Conservation (phyloP, 2,329 filamentous ascomycete genomes). For the Ophiocordyceps robertsii region DNA sequence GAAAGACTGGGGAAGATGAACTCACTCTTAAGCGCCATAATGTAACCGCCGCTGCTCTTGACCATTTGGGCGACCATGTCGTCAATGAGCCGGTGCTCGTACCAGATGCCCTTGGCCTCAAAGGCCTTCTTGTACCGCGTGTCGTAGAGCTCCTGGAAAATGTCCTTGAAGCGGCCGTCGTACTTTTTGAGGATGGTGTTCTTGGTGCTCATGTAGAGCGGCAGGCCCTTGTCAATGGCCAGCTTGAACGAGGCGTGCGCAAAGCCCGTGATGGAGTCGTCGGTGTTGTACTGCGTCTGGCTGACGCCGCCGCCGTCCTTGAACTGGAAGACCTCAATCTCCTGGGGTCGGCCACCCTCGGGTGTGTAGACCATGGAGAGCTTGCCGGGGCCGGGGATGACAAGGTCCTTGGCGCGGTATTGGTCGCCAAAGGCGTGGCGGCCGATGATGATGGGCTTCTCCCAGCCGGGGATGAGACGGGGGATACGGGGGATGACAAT, state of each 20-base stretch:
- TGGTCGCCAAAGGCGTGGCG: slow-evolving; percentile 98
- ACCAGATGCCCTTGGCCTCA: slow-evolving; percentile 90
- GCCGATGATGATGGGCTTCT: slow-evolving; percentile 97
- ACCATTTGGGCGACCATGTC: slow-evolving; percentile 99
- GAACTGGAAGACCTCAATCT: slow-evolving; percentile 85
- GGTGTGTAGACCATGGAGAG: slow-evolving; percentile 94
- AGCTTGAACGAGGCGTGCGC: slow-evolving; percentile 96
- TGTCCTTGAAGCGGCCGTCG: slow-evolving; percentile 97
- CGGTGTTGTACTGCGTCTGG: slow-evolving; percentile 96
- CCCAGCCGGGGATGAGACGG: slow-evolving; percentile 90
- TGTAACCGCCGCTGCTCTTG: slow-evolving; percentile 91
- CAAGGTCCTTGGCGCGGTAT: slow-evolving; percentile 89
- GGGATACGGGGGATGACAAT: slow-evolving; percentile 93
- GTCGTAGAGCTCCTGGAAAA: slow-evolving; percentile 96
- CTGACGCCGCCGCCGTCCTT: slow-evolving; percentile 74
- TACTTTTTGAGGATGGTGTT: slow-evolving; percentile 99
- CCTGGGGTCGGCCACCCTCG: slow-evolving; percentile 64
- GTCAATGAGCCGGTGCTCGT: slow-evolving; percentile 97
- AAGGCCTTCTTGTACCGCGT: slow-evolving; percentile 76
- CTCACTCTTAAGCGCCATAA: slow-evolving; percentile 97
- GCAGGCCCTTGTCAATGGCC: slow-evolving; percentile 71
- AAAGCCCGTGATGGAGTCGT: slow-evolving; percentile 88
- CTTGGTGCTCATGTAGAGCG: slow-evolving; percentile 99
- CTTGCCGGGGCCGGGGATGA: slow-evolving; percentile 71
- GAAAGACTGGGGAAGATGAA: slow-evolving; percentile 12